Evolutionary conservation across 1,139 yeast species (phyloP).

Genomic region (Protomyces gravidus): DNA sequence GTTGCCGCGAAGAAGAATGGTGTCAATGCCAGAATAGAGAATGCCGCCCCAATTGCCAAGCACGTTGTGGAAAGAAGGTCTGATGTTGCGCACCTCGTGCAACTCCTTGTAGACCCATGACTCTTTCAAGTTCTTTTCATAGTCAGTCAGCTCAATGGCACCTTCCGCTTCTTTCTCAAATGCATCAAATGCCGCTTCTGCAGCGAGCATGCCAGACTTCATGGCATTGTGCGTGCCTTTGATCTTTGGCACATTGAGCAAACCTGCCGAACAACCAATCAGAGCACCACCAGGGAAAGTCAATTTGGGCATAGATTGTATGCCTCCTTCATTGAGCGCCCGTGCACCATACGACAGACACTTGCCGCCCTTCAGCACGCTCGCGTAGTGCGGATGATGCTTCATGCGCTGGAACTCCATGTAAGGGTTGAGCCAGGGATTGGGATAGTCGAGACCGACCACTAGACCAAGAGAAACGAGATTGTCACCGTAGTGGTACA

Average conservation of each 20-base stretch:
- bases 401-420: constrained; percentile 94
- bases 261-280: constrained; percentile 94
- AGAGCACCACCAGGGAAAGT: constrained; percentile 93
- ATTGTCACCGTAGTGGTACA: constrained; percentile 93
- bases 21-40: constrained; percentile 76
- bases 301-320: constrained; percentile 82
- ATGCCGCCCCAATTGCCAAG: constrained; percentile 76
- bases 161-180: constrained; percentile 47
- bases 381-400: constrained; percentile 77
- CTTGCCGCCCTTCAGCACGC: constrained; percentile 76
- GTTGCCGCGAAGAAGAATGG: constrained; percentile 68
- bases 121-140: constrained; percentile 58
- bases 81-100: constrained; percentile 73
- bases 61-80: constrained; percentile 79
- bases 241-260: constrained; percentile 92
- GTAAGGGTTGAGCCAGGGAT: constrained; percentile 92
- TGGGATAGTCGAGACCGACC: constrained; percentile 84
- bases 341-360: constrained; percentile 93
- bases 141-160: constrained; percentile 53
- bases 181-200: constrained; percentile 68
- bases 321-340: constrained; percentile 93
- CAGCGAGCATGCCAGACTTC: constrained; percentile 92
- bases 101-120: constrained; percentile 88
- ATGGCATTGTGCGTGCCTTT: constrained; percentile 98
- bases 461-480: constrained; percentile 86